Evolutionary conservation across 1,284 basidiomycete genomes (phyloP), one percentile per base, ranked within the genome.

Genomic region (Ganoderma leucocontextum): DNA sequence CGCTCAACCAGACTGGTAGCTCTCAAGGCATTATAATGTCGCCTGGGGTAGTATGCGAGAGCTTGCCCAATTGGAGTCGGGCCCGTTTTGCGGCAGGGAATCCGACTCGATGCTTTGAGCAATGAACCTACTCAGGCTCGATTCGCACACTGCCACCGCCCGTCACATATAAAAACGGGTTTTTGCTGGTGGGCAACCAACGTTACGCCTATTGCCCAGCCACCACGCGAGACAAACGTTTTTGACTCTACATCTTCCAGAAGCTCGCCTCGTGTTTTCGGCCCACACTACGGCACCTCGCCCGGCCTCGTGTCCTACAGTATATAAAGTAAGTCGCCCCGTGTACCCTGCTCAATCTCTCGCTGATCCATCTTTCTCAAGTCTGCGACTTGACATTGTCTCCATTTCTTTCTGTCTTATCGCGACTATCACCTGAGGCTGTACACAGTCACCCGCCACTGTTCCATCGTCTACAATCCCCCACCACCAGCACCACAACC

Each of bases 351-450:
- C 55, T n/a, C 63, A 53, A 57, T 53, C 52, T 36, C 61, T 29
- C 44, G 55, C 38, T 17, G 38, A 47, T 41, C 57, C 36, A 41
- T 57, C 57, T 62, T 19, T 47, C 60, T 55, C 60, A 67, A 72
- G 71, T 70, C 70, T 68, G 71, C 62, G 65, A 71, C 71, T 73
- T 70, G 65, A 53, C 58, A 58, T 15, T 42, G n/a, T 39, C 38
- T 39, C 60, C 13, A 13, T 39, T 15, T 58, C 4, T 33, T 35
- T 35, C 58, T 59, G 17, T 25, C 36, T n/a, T 59, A 39, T 41
- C 58, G 29, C 42, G 17, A 25, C 19, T 15, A 41, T 39, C 58
- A 19, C 36, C 58, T 39, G 39, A 41, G 22, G 13, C 53, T 17
- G 6, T 17, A 22, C 12, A 4, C 36, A 2, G 58, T 29, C 33